Evolutionary conservation across 805 yeast species (phyloP), one percentile per base, ranked within the genome.

Genomic region (Teunomyces lycoperdinae): DNA sequence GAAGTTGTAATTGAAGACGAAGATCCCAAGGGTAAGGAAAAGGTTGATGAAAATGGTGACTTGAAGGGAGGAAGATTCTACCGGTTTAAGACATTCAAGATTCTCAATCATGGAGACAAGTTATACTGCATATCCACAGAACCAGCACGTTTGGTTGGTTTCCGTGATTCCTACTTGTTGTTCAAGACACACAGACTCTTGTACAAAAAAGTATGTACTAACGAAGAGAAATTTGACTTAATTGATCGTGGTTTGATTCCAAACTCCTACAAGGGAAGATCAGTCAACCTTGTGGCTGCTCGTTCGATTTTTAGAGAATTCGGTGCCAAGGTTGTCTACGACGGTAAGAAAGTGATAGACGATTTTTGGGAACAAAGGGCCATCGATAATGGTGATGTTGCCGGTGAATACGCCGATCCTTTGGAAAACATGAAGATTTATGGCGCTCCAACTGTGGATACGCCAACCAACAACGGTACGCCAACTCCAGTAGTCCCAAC

Each of bases 111-210:
- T 47, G 97, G 96, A 7, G 80, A 82, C 16, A 76, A 84, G 54
- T 74, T 84, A 49, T 94, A 81, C 66, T 91, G 92, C 96, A 79
- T 94, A 42, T 85, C 96, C 2, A 91, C 98, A 0, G 99, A 94
- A 62, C 96, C 97, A 2, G 97, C 99, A 1, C 79, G 98, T 56
- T 83, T 92, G 59, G 89, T 92, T 51, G 98, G 97, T 3, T 88
- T 90, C 69, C 78, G 97, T 56, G 97, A 92, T 62, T 88, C 96
- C 2, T 90, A 92, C 60, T 73, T 90, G 45, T 74, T 92, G 50
- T 90, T 92, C 70, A 96, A 91, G 62, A 87, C 90, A 43, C 96
- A 92, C 68, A 79, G 83, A 44, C 74, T 80, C 44, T 72, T 94
- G 45, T 85, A 78, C 71, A 89, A 91, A 61, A 79, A 85, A 51